Evolutionary conservation across 768 basidiomycete genomes (phyloP).

Genomic region (Hygrophoropsis aurantiaca): DNA sequence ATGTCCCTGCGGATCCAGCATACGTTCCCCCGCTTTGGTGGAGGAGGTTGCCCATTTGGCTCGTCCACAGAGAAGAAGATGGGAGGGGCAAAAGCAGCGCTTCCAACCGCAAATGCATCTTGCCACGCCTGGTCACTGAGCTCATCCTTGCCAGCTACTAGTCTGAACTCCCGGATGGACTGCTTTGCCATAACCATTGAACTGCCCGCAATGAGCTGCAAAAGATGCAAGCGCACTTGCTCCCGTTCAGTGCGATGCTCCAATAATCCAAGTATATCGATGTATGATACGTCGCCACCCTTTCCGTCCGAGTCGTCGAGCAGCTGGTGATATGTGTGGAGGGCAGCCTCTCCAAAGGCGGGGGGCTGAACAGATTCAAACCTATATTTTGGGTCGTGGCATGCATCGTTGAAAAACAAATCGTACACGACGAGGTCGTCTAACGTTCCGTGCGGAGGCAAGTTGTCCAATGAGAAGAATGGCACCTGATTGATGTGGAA

Average conservation of each 20-base stretch:
- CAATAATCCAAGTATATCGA: too few relatives aligned
- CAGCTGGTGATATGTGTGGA: too few relatives aligned
- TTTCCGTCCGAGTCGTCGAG: too few relatives aligned
- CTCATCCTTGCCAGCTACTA: too few relatives aligned
- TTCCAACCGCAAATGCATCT: background rate
- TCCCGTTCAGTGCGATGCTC: background rate
- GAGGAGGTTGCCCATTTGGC: too few relatives aligned
- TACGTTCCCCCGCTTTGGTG: background rate
- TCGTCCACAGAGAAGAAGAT: background rate
- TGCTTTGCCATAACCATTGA: background rate
- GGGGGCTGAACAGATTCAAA: too few relatives aligned
- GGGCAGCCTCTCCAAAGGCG: too few relatives aligned
- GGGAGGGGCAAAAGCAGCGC: background rate
- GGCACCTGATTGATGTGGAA: constrained; percentile 18
- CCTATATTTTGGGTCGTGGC: too few relatives aligned
- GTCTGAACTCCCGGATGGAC: too few relatives aligned
- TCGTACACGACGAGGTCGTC: too few relatives aligned
- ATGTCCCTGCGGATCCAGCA: constrained; percentile 3
- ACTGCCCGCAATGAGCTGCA: background rate
- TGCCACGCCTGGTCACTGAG: background rate
- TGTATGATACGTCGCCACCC: too few relatives aligned
- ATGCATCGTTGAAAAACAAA: too few relatives aligned
- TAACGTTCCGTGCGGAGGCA: constrained; percentile 1
- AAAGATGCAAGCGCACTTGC: background rate
- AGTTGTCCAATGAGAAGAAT: constrained; percentile 7